These are phyloP conservation scores for barrel medic (Medicago truncatula) DNA, from an alignment of 306 rosid species.

Conservation along the genomic window DNA sequence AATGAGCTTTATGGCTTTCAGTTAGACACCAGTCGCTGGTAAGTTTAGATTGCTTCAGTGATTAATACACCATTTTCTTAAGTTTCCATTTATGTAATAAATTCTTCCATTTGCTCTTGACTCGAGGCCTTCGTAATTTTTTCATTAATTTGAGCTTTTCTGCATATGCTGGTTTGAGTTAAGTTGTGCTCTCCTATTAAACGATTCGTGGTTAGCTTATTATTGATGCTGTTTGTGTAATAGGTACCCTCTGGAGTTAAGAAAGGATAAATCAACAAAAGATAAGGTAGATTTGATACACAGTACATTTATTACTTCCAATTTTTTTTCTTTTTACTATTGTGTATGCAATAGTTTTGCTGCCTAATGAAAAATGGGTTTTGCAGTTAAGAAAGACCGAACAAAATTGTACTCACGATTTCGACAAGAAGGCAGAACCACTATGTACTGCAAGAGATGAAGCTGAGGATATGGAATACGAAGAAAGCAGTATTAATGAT, in stretches of 20 bases:
- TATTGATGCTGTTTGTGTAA: conserved; percentile 45
- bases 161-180: conserved; percentile 33
- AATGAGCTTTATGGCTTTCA: conserved; percentile 95
- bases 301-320: conserved; percentile 33
- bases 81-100: conserved; percentile 25
- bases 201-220: conserved; percentile 32
- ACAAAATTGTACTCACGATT: conserved; percentile 48
- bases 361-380: conserved; percentile 32
- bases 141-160: conserved; percentile 15
- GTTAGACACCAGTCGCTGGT: conserved; percentile 89
- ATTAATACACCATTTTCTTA: conserved; percentile 17
- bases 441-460: conserved; percentile 52
- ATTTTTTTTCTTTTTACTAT: conserved; percentile 28
- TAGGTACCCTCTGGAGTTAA: conserved; percentile 95
- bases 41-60: conserved; percentile 38
- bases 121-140: neutral
- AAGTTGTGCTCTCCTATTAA: conserved; percentile 25
- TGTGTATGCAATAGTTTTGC: conserved; percentile 38
- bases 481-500: conserved; percentile 61
- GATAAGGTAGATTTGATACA: conserved; percentile 63
- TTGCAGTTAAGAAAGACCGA: conserved; percentile 71
- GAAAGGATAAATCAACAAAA: conserved; percentile 89
- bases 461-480: conserved; percentile 59
- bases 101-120: conserved; percentile 24
- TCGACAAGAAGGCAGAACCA: conserved; percentile 51